Conservation (phyloP, 148 eudicot species). For the Rhododendron ferrugineum region DNA sequence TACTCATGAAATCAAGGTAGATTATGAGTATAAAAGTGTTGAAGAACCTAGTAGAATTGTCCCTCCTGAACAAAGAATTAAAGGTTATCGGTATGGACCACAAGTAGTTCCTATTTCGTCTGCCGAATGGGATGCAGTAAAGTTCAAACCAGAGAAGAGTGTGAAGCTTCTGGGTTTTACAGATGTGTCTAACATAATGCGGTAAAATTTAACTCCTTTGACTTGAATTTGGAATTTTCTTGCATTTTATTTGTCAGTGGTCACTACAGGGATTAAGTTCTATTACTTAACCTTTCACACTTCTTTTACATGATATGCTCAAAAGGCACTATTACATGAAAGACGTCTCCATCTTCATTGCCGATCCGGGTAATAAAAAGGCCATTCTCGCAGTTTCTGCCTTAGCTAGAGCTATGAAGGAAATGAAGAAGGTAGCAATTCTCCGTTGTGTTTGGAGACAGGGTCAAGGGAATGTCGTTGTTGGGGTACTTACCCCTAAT, state of each 20-base stretch:
- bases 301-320: conserved; percentile 17
- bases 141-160: conserved; percentile 90
- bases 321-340: conserved; percentile 85
- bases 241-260: neutral
- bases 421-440: conserved; percentile 84
- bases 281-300: neutral
- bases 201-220: conserved; percentile 39
- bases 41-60: conserved; percentile 62
- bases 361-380: conserved; percentile 84
- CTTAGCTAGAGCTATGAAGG: conserved; percentile 93
- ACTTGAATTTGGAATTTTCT: conserved; percentile 6
- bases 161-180: conserved; percentile 95
- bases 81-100: conserved; percentile 96
- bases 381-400: conserved; percentile 77
- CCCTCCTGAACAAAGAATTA: conserved; percentile 95
- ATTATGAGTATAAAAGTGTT: conserved; percentile 71
- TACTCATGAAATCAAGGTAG: conserved; percentile 89
- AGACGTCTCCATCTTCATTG: conserved; percentile 83
- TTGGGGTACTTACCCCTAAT: conserved; percentile 89
- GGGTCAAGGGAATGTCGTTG: conserved; percentile 79
- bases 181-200: conserved; percentile 68
- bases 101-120: conserved; percentile 94
- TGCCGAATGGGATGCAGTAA: conserved; percentile 92
- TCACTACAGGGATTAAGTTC: neutral
- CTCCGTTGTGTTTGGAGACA: conserved; percentile 95